Evolutionary conservation across 23 red algal genomes (phyloP), one percentile per base, ranked within the genome.

Genomic region (Cyanidium caldarium): DNA sequence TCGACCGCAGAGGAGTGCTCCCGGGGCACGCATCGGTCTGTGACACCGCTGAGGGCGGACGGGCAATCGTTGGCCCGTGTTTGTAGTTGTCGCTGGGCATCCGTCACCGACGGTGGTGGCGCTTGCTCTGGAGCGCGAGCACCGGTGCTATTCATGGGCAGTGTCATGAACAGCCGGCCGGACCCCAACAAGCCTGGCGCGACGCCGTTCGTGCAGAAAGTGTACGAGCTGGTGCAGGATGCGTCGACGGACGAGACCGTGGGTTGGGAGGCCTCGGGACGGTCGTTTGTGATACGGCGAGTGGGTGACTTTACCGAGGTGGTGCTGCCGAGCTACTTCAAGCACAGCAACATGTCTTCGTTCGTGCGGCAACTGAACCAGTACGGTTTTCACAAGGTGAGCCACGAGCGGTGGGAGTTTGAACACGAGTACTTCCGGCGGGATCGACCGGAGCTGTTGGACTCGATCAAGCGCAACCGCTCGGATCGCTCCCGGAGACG

Each of bases 331-430:
- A 42, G 35, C 34, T 85, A 77, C 57, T 85, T 85, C 72, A 85
- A 85, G 58, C 81, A 85, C 57, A 76, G 57, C 70, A 70, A 85
- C 42, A 68, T 85, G 25, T 65, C 69, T 0, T 78, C 72, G 19
- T 85, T 85, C 25, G 81, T 85, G 34, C 70, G 81, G 30, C 81
- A 85, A 41, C 40, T 85, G 17, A 85, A 85, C 68, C 69, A 85
- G 75, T 85, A 85, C 36, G 72, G 72, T 2, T 85, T 85, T 37
- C 81, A 85, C 72, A 85, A 85, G 72, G 57, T 76, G 36, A 67
- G 65, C 13, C 71, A 69, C 7, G 81, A 76, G n/a, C 68, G 68
- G 20, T 85, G 81, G 72, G 71, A 74, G 45, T 85, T 85, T 34
- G 44, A 56, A 3, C 81, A 85, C 45, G 39, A 69, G 10, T 70